Evolutionary conservation across 1,284 basidiomycete genomes (phyloP).

Genomic region (Anthracocystis walkeri): DNA sequence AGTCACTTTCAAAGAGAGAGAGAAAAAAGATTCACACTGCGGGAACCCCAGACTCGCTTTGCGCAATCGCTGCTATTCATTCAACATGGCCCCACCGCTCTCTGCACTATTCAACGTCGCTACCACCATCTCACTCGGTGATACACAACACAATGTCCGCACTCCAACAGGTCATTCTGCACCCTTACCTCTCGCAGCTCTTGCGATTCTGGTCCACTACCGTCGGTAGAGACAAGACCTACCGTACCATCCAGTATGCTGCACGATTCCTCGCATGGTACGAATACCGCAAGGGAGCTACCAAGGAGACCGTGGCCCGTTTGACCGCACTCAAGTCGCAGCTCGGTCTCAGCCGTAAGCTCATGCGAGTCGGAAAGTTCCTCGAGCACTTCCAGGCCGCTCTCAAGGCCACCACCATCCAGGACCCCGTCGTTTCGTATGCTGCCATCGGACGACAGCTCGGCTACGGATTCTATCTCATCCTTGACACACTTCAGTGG

Average conservation of each 20-base stretch:
- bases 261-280: conserved; percentile 90
- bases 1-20: neutral
- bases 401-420: conserved; percentile 78
- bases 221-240: conserved; percentile 76
- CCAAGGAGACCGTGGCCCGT: conserved; percentile 70
- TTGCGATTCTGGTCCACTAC: conserved; percentile 69
- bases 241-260: conserved; percentile 91
- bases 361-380: conserved; percentile 92
- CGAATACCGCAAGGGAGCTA: conserved; percentile 70
- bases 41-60: neutral
- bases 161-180: conserved; percentile 67
- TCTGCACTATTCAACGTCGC: neutral
- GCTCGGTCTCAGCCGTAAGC: conserved; percentile 71
- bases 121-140: neutral
- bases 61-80: neutral
- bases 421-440: conserved; percentile 80
- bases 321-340: conserved; percentile 71
- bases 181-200: conserved; percentile 67
- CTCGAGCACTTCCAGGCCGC: conserved; percentile 94
- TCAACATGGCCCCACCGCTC: neutral
- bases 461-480: conserved; percentile 88
- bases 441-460: conserved; percentile 87
- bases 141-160: conserved; percentile 58
- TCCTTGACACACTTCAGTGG: conserved; percentile 67
- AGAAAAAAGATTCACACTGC: conserved; percentile 5